Conservation (phyloP, 345 rosid genomes). For the Aquilaria yunnanensis region DNA sequence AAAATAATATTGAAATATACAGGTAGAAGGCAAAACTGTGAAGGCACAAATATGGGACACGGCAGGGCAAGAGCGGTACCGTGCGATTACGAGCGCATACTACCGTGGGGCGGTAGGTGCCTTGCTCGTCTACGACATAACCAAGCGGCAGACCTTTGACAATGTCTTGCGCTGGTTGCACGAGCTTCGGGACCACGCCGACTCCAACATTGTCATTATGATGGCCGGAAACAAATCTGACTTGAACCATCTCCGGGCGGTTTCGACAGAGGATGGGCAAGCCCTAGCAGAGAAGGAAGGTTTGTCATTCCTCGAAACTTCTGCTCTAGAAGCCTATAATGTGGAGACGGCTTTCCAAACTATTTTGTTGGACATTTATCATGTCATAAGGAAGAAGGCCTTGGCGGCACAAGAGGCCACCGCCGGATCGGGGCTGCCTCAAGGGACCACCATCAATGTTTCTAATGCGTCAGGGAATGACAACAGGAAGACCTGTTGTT, state of each 20-base stretch:
- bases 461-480: conserved; percentile 37
- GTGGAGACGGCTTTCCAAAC: conserved; percentile 61
- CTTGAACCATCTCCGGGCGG: conserved; percentile 47
- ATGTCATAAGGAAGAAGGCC: conserved; percentile 56
- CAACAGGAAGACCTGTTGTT: conserved; percentile 47
- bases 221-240: conserved; percentile 68
- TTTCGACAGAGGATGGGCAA: conserved; percentile 31
- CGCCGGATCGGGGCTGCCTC: conserved; percentile 36
- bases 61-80: conserved; percentile 65
- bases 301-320: conserved; percentile 51
- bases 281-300: conserved; percentile 42
- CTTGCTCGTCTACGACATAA: conserved; percentile 57
- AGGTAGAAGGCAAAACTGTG: conserved; percentile 69
- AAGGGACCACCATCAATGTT: conserved; percentile 64
- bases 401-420: conserved; percentile 55
- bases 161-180: conserved; percentile 61
- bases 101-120: conserved; percentile 75
- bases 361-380: conserved; percentile 50
- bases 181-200: conserved; percentile 62
- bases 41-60: conserved; percentile 84
- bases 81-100: conserved; percentile 72
- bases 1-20: background rate
- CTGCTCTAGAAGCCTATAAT: conserved; percentile 52
- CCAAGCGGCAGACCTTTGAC: conserved; percentile 60
- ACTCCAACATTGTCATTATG: conserved; percentile 70